phyloP scores from a whole-genome alignment of 257 asterid species.

The Henckelia pumila region DNA sequence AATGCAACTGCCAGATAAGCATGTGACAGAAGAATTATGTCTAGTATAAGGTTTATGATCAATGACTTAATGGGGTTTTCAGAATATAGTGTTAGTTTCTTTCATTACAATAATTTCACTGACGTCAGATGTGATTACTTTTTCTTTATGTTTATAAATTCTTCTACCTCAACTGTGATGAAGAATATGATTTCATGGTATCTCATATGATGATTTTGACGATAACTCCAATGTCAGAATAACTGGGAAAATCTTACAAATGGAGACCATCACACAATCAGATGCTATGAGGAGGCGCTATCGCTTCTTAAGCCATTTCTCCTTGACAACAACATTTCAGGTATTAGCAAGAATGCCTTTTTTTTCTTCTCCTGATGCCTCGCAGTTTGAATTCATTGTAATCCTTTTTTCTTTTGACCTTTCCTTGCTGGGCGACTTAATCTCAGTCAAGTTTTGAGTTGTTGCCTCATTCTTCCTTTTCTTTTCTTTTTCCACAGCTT shows the following conservation, averaged over 20 bases:
- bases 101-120: background rate
- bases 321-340: constrained; percentile 91
- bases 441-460: constrained; percentile 12
- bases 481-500: constrained; percentile 45
- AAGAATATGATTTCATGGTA: constrained; percentile 12
- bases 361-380: background rate
- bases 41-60: background rate
- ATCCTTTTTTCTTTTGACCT: background rate
- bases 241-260: constrained; percentile 74
- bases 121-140: background rate
- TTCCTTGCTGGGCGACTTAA: constrained; percentile 11
- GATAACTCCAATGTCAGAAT: constrained; percentile 54
- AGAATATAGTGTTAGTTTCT: background rate
- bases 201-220: constrained; percentile 25
- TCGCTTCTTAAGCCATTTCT: constrained; percentile 90
- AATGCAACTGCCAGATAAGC: background rate
- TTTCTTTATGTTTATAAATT: constrained; percentile 1
- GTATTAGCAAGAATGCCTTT: constrained; percentile 31
- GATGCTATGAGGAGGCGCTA: constrained; percentile 87
- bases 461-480: constrained; percentile 16
- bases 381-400: background rate
- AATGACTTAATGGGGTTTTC: background rate
- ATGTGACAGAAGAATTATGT: background rate
- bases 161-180: background rate
- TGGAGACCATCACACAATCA: constrained; percentile 83